Conservation (phyloP, 768 basidiomycete genomes). For the Auricularia auricula-judae region DNA sequence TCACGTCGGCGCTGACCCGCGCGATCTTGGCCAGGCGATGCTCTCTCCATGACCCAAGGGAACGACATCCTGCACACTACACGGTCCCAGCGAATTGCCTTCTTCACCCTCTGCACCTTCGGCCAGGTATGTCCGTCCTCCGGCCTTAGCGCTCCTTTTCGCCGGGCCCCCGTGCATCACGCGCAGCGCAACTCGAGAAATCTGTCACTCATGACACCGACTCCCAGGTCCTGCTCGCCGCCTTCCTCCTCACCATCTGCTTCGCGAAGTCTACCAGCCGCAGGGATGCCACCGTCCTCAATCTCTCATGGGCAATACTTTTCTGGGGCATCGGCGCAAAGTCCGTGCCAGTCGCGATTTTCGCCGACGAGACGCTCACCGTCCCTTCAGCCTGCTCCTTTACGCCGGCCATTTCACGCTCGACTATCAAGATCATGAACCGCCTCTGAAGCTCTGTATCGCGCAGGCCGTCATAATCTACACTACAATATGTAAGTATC, state of each 20-base stretch:
- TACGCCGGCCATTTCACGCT: neutral
- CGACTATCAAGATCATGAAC: neutral
- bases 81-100: neutral
- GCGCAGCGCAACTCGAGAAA: neutral
- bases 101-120: neutral
- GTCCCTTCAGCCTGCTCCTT: neutral
- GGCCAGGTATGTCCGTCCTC: neutral
- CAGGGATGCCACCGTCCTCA: neutral
- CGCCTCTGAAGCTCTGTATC: neutral
- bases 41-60: neutral
- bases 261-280: neutral
- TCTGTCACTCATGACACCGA: neutral
- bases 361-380: too few species aligned
- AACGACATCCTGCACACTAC: neutral
- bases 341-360: too few species aligned
- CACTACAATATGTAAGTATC: neutral
- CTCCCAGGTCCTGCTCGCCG: neutral
- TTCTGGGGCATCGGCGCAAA: neutral
- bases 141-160: neutral
- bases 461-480: neutral
- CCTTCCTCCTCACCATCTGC: neutral
- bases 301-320: neutral
- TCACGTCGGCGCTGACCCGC: neutral
- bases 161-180: neutral
- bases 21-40: neutral